Evolutionary conservation across 1,284 basidiomycete genomes (phyloP).

Genomic region (Malassezia cuniculi): DNA sequence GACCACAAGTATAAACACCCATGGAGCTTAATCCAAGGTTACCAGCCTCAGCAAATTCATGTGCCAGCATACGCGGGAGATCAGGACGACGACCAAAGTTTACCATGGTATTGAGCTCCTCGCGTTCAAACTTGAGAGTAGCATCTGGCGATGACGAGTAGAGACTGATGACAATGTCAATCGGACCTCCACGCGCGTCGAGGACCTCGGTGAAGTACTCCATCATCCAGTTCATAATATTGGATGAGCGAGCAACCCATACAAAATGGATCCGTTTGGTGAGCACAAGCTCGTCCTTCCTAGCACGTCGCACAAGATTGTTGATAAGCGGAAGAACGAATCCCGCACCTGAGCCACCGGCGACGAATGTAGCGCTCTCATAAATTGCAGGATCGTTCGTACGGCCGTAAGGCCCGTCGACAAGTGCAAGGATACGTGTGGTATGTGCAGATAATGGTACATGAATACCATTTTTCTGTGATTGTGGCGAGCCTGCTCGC

Average conservation of each 20-base stretch:
- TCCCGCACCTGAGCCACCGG: constrained; percentile 28
- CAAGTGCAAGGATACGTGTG: neutral
- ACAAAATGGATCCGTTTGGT: constrained; percentile 3
- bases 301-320: constrained; percentile 1
- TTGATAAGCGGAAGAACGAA: constrained; percentile 7
- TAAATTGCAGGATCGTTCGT: constrained; percentile 16
- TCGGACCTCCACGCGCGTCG: neutral
- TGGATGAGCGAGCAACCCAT: constrained; percentile 1
- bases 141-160: neutral
- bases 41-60: neutral
- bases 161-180: neutral
- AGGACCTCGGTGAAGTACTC: constrained; percentile 1
- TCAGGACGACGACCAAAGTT: neutral
- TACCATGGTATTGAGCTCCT: neutral
- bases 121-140: neutral
- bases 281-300: neutral
- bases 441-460: too few species aligned
- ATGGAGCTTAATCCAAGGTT: neutral
- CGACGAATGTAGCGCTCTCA: constrained; percentile 16
- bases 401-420: constrained; percentile 22
- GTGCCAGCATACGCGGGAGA: neutral
- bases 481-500: too few species aligned
- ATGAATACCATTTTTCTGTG: too few species aligned
- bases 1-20: constrained; percentile 2
- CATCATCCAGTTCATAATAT: constrained; percentile 1